phyloP scores from a whole-genome alignment of 1,139 yeast genomes.

The Candida freyschussii region DNA sequence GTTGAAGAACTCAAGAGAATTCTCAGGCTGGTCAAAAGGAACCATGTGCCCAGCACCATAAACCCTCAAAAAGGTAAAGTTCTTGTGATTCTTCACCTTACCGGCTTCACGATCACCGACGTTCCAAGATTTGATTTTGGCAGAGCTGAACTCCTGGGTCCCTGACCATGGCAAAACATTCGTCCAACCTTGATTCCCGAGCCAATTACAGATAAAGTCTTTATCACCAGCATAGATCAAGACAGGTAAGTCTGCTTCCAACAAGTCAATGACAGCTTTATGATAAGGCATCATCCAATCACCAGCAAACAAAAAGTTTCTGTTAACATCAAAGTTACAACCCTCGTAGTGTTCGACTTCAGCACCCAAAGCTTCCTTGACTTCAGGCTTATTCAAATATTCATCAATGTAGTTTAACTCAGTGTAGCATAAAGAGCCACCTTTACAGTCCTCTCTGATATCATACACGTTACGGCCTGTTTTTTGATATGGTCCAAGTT shows the following conservation, averaged over 20 bases:
- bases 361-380: constrained; percentile 82
- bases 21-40: constrained; percentile 77
- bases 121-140: constrained; percentile 35
- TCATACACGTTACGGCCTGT: constrained; percentile 95
- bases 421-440: constrained; percentile 71
- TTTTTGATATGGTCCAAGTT: constrained; percentile 81
- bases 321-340: constrained; percentile 81
- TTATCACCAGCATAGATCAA: constrained; percentile 82
- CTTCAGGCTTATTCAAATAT: constrained; percentile 64
- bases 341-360: constrained; percentile 81
- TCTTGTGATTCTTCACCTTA: constrained; percentile 48
- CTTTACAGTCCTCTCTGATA: constrained; percentile 82
- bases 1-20: constrained; percentile 70
- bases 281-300: constrained; percentile 91
- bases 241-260: constrained; percentile 60
- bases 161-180: constrained; percentile 65
- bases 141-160: constrained; percentile 43
- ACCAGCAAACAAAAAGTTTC: constrained; percentile 80
- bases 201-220: constrained; percentile 84
- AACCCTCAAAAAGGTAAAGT: constrained; percentile 57
- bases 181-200: constrained; percentile 84
- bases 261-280: constrained; percentile 51
- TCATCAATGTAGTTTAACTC: constrained; percentile 61
- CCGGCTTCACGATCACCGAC: constrained; percentile 50
- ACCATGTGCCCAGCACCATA: constrained; percentile 74